Base-by-base conservation (phyloP, 2,329 filamentous ascomycete species). In the Catunica adiposa region DNA sequence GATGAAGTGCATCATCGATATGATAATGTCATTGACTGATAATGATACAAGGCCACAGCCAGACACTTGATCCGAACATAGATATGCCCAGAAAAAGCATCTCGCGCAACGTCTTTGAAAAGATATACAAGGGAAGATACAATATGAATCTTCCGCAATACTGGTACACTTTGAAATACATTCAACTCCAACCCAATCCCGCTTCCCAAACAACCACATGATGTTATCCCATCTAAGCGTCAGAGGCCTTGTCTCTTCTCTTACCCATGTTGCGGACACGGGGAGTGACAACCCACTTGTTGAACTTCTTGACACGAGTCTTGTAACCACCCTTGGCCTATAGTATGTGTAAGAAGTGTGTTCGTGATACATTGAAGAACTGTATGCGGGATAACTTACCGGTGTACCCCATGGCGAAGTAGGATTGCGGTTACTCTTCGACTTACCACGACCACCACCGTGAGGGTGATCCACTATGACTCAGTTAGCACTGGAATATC, bases 391-490 rank as follows among this genome's bases (percentile, higher is more conserved):
- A 46, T 26, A 61, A 80, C 87, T 73, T 84, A 94, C 89, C 66
- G 88, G 90, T 66, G 82, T 84, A 67, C 94, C 92, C 92, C 94
- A 98, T 58, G 92, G 92, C 71, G 88, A 95, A 63, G 92, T 88
- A 34, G 94, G 92, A 66, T 94, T 78, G 59, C 89, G 82, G 67
- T 96, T 95, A 80, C 92, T 89, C 86, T 98, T 98, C 57, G 89
- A 96, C 74, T 98, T 98, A 74, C 92, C 92, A 77, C 94, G 82
- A 71, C 92, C 92, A 85, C 92, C 92, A 79, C 92, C 92, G 69
- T 98, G 92, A 65, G 92, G 92, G 77, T 98, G 92, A 66, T 98
- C 92, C 64, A 82, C 86, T 81, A 64, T 47, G 59, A 53, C 29
- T 15, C 22, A 22, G 26, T 56, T 51, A 56, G 54, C 40, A 31